phyloP scores from a whole-genome alignment of 148 eudicot species.

The Cornus kousa region DNA sequence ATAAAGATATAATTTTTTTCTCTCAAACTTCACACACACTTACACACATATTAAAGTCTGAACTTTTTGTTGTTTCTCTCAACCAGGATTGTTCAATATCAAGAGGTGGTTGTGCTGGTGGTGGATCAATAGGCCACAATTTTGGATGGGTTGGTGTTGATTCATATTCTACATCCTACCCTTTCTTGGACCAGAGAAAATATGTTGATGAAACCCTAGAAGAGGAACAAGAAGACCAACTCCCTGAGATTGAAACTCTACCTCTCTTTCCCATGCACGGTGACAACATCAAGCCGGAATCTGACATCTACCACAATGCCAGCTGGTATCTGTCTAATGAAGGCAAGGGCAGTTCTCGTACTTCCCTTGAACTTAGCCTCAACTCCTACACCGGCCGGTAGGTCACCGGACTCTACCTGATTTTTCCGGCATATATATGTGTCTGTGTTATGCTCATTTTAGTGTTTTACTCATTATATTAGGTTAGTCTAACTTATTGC shows the following conservation, averaged over 20 bases:
- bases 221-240: constrained; percentile 29
- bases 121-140: constrained; percentile 39
- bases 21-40: no score
- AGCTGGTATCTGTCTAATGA: not conserved
- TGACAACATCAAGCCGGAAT: constrained; percentile 26
- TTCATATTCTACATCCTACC: constrained; percentile 34
- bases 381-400: constrained; percentile 49
- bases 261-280: constrained; percentile 89
- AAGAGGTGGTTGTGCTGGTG: constrained; percentile 32
- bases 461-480: not conserved
- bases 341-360: constrained; percentile 19
- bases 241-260: constrained; percentile 65
- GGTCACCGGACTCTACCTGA: constrained; percentile 2
- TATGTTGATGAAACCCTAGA: constrained; percentile 27
- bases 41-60: no score
- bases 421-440: not conserved
- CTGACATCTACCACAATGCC: constrained; percentile 18
- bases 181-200: constrained; percentile 43
- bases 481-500: no score
- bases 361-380: constrained; percentile 94
- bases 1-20: no score
- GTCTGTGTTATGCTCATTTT: not conserved
- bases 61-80: not conserved
- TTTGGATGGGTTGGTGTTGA: constrained; percentile 41
- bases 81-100: constrained; percentile 76